Percentiles rank a stretch among this genome's conserved stretches.
Conservation (phyloP, 1,284 basidiomycete species). For the Omphalotus olearius region DNA sequence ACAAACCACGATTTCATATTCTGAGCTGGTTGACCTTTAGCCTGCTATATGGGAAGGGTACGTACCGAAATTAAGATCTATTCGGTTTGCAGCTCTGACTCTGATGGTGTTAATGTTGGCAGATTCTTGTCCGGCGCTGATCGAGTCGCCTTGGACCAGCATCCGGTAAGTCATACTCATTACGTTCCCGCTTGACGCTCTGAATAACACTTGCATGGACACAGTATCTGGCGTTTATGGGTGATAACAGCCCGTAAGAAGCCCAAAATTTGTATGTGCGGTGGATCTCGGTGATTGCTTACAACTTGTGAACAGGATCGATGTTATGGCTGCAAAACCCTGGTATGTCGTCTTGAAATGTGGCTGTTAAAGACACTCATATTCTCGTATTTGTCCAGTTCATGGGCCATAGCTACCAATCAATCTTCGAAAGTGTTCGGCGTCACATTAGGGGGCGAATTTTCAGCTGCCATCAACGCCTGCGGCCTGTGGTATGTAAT, state of each 20-base stretch:
- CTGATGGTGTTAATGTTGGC: neutral
- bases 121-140: conserved; percentile 47
- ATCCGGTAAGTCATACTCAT: conserved; percentile 38
- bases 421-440: conserved; percentile 58
- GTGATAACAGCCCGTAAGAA: conserved; percentile 1
- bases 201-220: conserved; percentile 27
- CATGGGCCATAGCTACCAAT: conserved; percentile 43
- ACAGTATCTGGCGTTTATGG: conserved; percentile 35
- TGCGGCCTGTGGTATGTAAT: conserved; percentile 44
- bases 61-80: neutral
- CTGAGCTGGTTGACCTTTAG: conserved; percentile 4
- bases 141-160: conserved; percentile 69
- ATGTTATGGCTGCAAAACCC: conserved; percentile 33
- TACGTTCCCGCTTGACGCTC: conserved; percentile 25
- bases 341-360: conserved; percentile 37
- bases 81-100: neutral
- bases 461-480: conserved; percentile 61
- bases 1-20: neutral
- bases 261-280: neutral
- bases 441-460: conserved; percentile 69
- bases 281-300: conserved; percentile 17
- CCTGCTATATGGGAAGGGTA: conserved; percentile 7
- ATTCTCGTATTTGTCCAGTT: conserved; percentile 21
- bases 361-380: conserved; percentile 5
- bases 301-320: conserved; percentile 21